These are phyloP conservation scores for Eragrostis tef DNA, from an alignment of 202 grass and related monocot species.

Conservation along the genomic window DNA sequence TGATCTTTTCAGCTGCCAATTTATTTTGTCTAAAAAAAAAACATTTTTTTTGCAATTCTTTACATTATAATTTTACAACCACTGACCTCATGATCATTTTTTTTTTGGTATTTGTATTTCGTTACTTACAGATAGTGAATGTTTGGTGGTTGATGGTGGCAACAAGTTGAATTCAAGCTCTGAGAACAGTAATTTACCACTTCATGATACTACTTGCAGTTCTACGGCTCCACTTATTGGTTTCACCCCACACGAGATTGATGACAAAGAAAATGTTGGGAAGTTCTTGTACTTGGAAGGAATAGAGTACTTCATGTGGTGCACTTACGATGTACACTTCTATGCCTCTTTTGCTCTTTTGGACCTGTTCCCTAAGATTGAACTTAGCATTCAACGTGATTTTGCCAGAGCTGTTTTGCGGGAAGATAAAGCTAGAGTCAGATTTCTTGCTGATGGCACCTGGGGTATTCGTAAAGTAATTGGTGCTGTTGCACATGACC, in stretches of 20 bases:
- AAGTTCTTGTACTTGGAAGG: conserved; percentile 95
- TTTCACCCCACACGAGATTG: conserved; percentile 39
- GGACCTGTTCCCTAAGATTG: conserved; percentile 92
- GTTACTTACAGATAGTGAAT: conserved; percentile 58
- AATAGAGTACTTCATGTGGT: conserved; percentile 98
- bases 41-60: no score
- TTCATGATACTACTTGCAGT: conserved; percentile 31
- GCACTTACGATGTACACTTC: conserved; percentile 95
- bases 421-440: conserved; percentile 86
- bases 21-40: conserved; percentile 3
- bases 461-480: conserved; percentile 87
- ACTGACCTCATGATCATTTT: neutral
- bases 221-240: conserved; percentile 42
- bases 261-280: conserved; percentile 78
- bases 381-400: conserved; percentile 89
- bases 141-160: conserved; percentile 35
- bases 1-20: conserved; percentile 14
- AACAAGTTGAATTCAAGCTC: conserved; percentile 43
- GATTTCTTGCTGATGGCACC: conserved; percentile 86
- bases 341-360: conserved; percentile 96
- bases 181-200: conserved; percentile 42
- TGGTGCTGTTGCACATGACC: conserved; percentile 91
- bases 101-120: conserved; percentile 23
- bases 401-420: conserved; percentile 85
- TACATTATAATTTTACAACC: conserved; percentile 18